These are phyloP conservation scores for Penicillium oxalicum DNA, from an alignment of 2,329 filamentous ascomycete species.

Conservation along the genomic window DNA sequence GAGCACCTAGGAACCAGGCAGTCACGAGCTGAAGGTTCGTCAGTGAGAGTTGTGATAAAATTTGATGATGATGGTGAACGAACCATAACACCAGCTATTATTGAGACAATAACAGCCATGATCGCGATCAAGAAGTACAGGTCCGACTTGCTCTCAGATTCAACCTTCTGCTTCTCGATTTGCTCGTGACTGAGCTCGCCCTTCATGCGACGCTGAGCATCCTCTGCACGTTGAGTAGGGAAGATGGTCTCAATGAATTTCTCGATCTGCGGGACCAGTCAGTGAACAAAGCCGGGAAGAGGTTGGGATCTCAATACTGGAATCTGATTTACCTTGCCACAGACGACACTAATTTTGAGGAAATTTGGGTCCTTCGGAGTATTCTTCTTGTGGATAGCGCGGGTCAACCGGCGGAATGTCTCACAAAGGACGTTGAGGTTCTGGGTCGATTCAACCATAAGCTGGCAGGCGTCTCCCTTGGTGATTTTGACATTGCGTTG, in stretches of 20 bases:
- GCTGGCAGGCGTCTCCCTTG: conserved; percentile 82
- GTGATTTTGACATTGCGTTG: conserved; percentile 90
- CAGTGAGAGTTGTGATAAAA: background rate
- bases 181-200: conserved; percentile 55
- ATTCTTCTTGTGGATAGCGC: conserved; percentile 87
- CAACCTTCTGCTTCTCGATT: conserved; percentile 45
- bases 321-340: conserved; percentile 62
- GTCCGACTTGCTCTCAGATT: conserved; percentile 50
- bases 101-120: conserved; percentile 64
- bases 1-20: conserved; percentile 75
- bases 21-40: conserved; percentile 55
- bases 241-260: conserved; percentile 93
- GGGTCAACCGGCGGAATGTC: conserved; percentile 70
- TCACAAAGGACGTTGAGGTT: conserved; percentile 77
- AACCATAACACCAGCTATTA: conserved; percentile 78
- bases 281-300: background rate
- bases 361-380: conserved; percentile 89
- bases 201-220: conserved; percentile 40
- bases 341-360: conserved; percentile 82
- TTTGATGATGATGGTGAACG: conserved; percentile 26
- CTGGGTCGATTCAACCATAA: conserved; percentile 91
- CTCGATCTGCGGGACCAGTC: conserved; percentile 59
- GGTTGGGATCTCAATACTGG: too few relatives aligned
- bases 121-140: conserved; percentile 60
- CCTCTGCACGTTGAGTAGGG: conserved; percentile 71